Evolutionary conservation across 192 early-diverging fungal genomes (phyloP), one percentile per base, ranked within the genome.

Genomic region (Helicostylum pulchrum): DNA sequence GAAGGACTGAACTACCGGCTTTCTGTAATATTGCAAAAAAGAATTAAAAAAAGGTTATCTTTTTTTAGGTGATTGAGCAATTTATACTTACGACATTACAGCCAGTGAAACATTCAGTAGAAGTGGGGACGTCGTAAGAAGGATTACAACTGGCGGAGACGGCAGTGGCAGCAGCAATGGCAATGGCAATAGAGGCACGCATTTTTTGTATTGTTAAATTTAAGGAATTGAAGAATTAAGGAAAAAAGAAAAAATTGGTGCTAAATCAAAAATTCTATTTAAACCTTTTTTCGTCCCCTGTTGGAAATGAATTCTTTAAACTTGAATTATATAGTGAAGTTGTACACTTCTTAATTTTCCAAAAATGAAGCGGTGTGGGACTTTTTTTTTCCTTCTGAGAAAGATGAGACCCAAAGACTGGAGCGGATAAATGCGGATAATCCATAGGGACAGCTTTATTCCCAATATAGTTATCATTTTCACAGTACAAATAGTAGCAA

Each of bases 81-180:
- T 39, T 39, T 64, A 9, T 34, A 50, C 58, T 64, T 76, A 74
- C 76, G 30, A 21, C 7, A 45, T 66, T 64, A 62, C 76, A 77
- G n/a, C 39, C 30, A 10, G 51, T 32, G 19, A 74, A 65, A 34
- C 76, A 77, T 5, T 52, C 2, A 46, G 64, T 68, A 34, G 64
- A 53, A 14, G 67, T 15, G 19, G 36, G 14, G 26, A 70, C 68
- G 26, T 73, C 62, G 31, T 74, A 77, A 17, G 49, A 21, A 43
- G 68, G 64, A 44, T 67, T 67, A 53, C 52, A 49, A 46, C 42
- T 20, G 12, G 50, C 43, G 19, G 68, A 64, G 44, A 68, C 54
- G 49, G 61, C 51, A 73, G 56, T 43, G n/a, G 43, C 11, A 39
- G 36, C 36, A 10, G 20, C 53, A 51, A 55, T 46, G 20, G 65